Evolutionary conservation across 2,329 filamentous ascomycete genomes (phyloP), one percentile per base, ranked within the genome.

Genomic region (Aspergillus sp.): DNA sequence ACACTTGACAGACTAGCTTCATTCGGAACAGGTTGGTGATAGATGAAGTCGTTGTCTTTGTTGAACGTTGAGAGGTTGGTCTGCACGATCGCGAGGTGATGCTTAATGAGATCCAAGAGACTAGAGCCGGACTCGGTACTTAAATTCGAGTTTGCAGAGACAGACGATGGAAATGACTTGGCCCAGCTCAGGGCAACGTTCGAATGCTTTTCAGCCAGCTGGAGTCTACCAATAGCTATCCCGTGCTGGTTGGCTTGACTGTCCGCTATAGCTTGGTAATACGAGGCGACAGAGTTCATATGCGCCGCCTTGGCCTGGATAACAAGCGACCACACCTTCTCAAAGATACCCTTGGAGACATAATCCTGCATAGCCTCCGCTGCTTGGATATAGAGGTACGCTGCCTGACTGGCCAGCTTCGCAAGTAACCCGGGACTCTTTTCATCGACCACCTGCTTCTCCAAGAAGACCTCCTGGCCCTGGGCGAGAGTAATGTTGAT

Each of bases 1-100:
- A 98, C 90, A 1, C 85, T 79, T 1, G 88, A 74, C 10, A 98
- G 73, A 23, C 85, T 85, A 3, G 90, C 87, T 67, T 96, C 90
- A 7, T 85, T 84, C 0, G 93, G 91, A 1, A 98, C 85, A 1
- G 83, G 84, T 59, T 97, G 89, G 65, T 98, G 93, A 63, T 98
- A 98, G 64, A 98, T 95, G 68, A 93, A 97, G 65, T 98, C 93
- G 58, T 98, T 98, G 67, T 98, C 93, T 61, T 95, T 95, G 57
- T 80, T 77, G 44, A 90, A 78, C 51, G 88, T 84, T 15, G 76
- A 75, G 19, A 95, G 74, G 65, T 87, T 90, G 52, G 91, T 86
- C 63, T 95, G 86, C 3, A 95, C 85, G 27, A 82, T 85, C 0
- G 86, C 77, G 23, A 87, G 71, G 59, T 97, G 91, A 52, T 90